phyloP scores from a whole-genome alignment of 495 filamentous ascomycete genomes.

The Podospora didyma region DNA sequence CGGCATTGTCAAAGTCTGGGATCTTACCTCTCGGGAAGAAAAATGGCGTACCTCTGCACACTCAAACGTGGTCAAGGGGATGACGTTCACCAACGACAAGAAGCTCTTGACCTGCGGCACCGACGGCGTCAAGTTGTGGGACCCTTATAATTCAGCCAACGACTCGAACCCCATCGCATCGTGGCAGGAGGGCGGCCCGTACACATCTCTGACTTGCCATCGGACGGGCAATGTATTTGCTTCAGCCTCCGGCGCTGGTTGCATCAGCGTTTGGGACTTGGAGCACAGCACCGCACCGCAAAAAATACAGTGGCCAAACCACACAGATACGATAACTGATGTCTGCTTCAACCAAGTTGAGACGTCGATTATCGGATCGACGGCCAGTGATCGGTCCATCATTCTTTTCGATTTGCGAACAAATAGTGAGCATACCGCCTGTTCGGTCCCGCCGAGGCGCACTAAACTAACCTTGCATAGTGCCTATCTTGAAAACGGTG shows the following conservation, averaged over 20 bases:
- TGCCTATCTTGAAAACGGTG: conserved; percentile 72
- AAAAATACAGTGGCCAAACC: conserved; percentile 80
- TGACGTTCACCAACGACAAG: conserved; percentile 80
- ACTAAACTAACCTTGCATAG: conserved; percentile 35
- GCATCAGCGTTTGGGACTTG: conserved; percentile 75
- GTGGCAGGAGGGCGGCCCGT: conserved; percentile 76
- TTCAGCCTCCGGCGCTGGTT: conserved; percentile 73
- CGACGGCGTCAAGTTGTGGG: conserved; percentile 86
- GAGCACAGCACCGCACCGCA: conserved; percentile 72
- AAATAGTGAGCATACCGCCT: conserved; percentile 13
- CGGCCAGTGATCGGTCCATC: conserved; percentile 78
- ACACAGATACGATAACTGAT: conserved; percentile 85
- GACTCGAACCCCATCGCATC: conserved; percentile 66
- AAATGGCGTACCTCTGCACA: conserved; percentile 78
- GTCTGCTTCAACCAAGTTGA: conserved; percentile 91
- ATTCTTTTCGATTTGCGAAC: conserved; percentile 86
- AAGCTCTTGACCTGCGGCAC: conserved; percentile 87
- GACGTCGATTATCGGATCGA: conserved; percentile 81
- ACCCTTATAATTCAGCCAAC: conserved; percentile 71
- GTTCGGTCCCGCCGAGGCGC: background rate
- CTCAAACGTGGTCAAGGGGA: conserved; percentile 81
- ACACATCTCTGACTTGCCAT: conserved; percentile 83
- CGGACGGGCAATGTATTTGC: conserved; percentile 66
- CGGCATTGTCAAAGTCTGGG: conserved; percentile 92
- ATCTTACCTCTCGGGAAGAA: conserved; percentile 73